Base-by-base conservation (phyloP, 2,329 filamentous ascomycete genomes). In the Ambrosiella cleistominuta region DNA sequence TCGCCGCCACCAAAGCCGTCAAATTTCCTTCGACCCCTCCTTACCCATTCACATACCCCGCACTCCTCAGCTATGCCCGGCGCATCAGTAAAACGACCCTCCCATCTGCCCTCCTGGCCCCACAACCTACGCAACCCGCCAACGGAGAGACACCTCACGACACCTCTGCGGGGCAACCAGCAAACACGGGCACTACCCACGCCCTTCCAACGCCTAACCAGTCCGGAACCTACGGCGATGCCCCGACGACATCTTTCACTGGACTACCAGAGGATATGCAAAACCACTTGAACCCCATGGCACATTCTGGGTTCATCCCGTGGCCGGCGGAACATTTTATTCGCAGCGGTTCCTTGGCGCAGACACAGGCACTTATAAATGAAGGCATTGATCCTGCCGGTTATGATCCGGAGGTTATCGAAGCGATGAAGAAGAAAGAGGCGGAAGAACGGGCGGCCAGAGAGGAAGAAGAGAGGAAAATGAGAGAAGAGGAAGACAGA, bases 11-110 rank as follows among this genome's bases (percentile, higher is more conserved):
- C 0, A 76, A 79, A 2, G 75, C 77, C 1, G 82, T 80, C 5
- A 71, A 70, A 19, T 78, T 79, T 62, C 74, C 79, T 4, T 67
- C 74, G 6, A 70, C 69, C 3, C 70, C 74, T 1, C 76, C 73
- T 66, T 74, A 77, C 63, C 70, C 74, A 8, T 77, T 93, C 54
- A 77, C 77, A 2, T 87, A 88, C 66, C 76, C 81, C 50, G 83
- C 90, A 63, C 79, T 94, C 0, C 80, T 94, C 19, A 77, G 75
- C 62, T 93, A 88, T 67, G 88, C 87, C 19, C 83, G 84, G 49
- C 82, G 83, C 62, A 93, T 94, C 66, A 85, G 83, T 68, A 85
- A 83, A 67, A 88, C 83, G 63, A 91, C 88, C 0, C 76, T 88
- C 11, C 86, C 88, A 0, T 72, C 73, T 54, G 68, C 73, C 11